phyloP scores from a whole-genome alignment of 1,284 basidiomycete genomes.

The Sporisorium exsertum region DNA sequence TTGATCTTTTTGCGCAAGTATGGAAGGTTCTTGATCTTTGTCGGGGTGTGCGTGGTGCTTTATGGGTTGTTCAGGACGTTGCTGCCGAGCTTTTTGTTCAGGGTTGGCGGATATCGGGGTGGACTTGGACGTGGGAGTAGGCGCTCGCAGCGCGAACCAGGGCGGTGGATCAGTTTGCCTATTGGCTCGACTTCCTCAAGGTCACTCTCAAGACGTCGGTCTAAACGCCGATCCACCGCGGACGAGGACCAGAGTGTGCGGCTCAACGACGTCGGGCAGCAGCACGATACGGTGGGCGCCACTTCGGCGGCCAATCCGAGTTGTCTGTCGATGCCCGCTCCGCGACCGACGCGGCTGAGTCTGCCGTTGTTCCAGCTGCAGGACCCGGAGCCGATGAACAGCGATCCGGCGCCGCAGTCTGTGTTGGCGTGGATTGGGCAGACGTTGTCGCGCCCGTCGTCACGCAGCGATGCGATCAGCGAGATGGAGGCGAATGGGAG shows the following conservation, averaged over 20 bases:
- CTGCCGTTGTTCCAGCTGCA: constrained; percentile 53
- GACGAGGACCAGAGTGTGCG: constrained; percentile 38
- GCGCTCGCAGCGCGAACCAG: constrained; percentile 9
- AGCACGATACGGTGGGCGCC: constrained; percentile 16
- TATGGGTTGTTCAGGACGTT: constrained; percentile 49
- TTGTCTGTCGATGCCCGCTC: constrained; percentile 40
- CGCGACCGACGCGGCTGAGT: constrained; percentile 39
- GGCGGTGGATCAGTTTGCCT: constrained; percentile 52
- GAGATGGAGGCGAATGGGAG: constrained; percentile 29
- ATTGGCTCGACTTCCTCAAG: constrained; percentile 21
- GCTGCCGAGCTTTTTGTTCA: constrained; percentile 33
- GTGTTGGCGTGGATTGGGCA: constrained; percentile 55
- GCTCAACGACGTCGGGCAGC: constrained; percentile 12
- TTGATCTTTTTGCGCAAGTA: constrained; percentile 66
- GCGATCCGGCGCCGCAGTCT: constrained; percentile 34
- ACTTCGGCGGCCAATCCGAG: constrained; percentile 35
- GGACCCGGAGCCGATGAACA: constrained; percentile 33
- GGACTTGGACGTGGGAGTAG: constrained; percentile 19
- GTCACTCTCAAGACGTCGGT: constrained; percentile 14
- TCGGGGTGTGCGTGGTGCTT: constrained; percentile 46
- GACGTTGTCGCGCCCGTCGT: constrained; percentile 38
- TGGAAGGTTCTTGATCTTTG: constrained; percentile 58
- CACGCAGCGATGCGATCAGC: constrained; percentile 36
- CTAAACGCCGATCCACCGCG: constrained; percentile 29
- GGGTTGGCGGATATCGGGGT: constrained; percentile 22